Percentiles rank a stretch among this genome's conserved stretches.
These are phyloP conservation scores for Verbascum thapsus DNA, from an alignment of 257 asterid genomes.

Conservation along the genomic window DNA sequence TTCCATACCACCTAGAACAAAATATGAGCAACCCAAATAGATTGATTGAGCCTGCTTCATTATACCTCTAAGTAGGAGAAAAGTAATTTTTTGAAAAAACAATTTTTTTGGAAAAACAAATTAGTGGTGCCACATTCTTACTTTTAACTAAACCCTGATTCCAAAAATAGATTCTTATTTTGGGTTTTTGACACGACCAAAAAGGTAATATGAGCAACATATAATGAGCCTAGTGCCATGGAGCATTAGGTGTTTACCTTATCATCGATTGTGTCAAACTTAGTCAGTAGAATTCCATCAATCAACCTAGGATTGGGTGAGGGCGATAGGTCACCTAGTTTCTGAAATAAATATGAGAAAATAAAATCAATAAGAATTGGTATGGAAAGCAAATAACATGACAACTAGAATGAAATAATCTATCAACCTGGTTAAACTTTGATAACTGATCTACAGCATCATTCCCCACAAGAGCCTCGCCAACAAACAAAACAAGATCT, in stretches of 20 bases:
- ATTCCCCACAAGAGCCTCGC: constrained; percentile 98
- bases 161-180: too few relatives aligned
- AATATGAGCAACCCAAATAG: too few relatives aligned
- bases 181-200: too few relatives aligned
- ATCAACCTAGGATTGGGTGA: constrained; percentile 83
- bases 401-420: not conserved
- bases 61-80: too few relatives aligned
- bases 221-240: too few relatives aligned
- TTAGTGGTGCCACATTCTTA: too few relatives aligned
- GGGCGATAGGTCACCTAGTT: constrained; percentile 89
- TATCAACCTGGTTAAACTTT: constrained; percentile 81
- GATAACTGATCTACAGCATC: constrained; percentile 95
- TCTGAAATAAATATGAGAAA: constrained; percentile 46
- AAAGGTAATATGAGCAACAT: too few relatives aligned
- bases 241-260: constrained; percentile 49
- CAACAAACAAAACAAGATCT: constrained; percentile 85
- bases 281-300: constrained; percentile 91
- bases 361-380: not conserved
- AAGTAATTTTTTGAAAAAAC: too few relatives aligned
- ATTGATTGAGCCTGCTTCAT: too few relatives aligned
- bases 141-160: too few relatives aligned
- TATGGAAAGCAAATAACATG: not conserved
- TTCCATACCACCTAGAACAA: too few relatives aligned
- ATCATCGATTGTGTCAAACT: constrained; percentile 94
- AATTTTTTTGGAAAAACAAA: too few relatives aligned